Evolutionary conservation across 176 grass and related monocot genomes (phyloP).

Genomic region (Raddia guianensis): DNA sequence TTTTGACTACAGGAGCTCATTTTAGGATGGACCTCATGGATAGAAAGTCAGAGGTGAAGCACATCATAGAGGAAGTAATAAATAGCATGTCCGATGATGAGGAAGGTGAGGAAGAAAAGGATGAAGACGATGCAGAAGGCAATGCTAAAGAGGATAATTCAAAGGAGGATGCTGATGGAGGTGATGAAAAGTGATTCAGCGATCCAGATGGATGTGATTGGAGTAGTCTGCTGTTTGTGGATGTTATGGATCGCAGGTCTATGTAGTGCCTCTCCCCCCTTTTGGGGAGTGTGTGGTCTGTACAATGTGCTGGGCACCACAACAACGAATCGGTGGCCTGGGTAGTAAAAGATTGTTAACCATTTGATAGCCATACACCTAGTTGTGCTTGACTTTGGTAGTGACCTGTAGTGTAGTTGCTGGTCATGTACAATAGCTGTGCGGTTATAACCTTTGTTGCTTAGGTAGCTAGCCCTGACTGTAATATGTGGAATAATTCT

Average conservation of each 20-base stretch:
- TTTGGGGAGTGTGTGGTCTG: constrained; percentile 35
- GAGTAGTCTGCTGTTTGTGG: constrained; percentile 17
- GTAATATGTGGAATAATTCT: constrained; percentile 54
- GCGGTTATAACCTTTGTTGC: constrained; percentile 39
- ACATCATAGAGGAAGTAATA: constrained; percentile 88
- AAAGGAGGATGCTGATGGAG: constrained; percentile 46
- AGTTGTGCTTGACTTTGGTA: constrained; percentile 54
- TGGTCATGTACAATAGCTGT: constrained; percentile 71
- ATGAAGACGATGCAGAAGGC: constrained; percentile 46
- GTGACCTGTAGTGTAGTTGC: constrained; percentile 54
- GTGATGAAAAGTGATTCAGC: constrained; percentile 39
- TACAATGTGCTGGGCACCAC: constrained; percentile 47
- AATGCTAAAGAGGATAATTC: constrained; percentile 43
- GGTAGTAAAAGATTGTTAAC: constrained; percentile 38
- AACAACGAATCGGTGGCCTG: constrained; percentile 23
- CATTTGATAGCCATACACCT: constrained; percentile 41
- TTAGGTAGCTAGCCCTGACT: constrained; percentile 64
- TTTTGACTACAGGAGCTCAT: constrained; percentile 59
- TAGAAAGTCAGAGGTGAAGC: constrained; percentile 87
- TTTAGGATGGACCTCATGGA: constrained; percentile 91
- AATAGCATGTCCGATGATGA: constrained; percentile 87
- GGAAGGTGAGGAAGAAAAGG: constrained; percentile 60
- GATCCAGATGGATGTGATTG: background rate
- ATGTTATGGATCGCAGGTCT: constrained; percentile 14
- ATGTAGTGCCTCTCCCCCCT: background rate